A percentile compares a stretch with the other conserved stretches of the same genome.
phyloP scores from a whole-genome alignment of 2,329 filamentous ascomycete genomes.

The Claviceps capensis region DNA sequence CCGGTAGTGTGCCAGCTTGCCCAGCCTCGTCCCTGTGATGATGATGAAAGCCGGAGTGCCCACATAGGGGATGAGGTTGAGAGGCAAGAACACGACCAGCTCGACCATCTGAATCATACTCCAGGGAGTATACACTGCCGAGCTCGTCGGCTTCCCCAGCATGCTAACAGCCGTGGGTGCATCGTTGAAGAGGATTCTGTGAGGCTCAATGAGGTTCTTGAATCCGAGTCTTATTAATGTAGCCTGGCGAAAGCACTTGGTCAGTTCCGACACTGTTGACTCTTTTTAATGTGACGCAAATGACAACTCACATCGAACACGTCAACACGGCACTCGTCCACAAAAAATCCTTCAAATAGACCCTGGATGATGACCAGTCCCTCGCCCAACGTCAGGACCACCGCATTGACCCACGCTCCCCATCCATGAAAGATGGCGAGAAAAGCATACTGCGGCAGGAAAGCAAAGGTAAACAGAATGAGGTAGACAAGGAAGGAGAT shows the following conservation, averaged over 20 bases:
- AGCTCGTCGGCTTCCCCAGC: constrained; percentile 66
- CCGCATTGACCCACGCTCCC: constrained; percentile 80
- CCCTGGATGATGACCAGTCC: constrained; percentile 56
- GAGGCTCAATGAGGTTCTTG: constrained; percentile 51
- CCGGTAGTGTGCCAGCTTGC: constrained; percentile 80
- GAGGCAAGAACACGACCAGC: constrained; percentile 61
- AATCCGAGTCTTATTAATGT: constrained; percentile 65
- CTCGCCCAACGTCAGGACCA: constrained; percentile 76
- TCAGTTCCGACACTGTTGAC: neutral
- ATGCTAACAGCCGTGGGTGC: constrained; percentile 61
- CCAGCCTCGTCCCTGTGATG: constrained; percentile 74
- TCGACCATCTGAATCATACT: constrained; percentile 83
- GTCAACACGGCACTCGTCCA: constrained; percentile 65
- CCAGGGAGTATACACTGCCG: constrained; percentile 75
- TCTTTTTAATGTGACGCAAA: neutral
- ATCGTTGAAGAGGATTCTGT: constrained; percentile 52
- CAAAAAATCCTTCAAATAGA: constrained; percentile 69
- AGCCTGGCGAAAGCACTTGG: constrained; percentile 24
- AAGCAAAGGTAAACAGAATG: constrained; percentile 79
- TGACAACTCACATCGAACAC: constrained; percentile 59
- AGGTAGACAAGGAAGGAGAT: constrained; percentile 72
- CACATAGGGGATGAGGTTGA: constrained; percentile 76
- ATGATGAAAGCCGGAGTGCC: constrained; percentile 78
- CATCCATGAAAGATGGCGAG: constrained; percentile 78
- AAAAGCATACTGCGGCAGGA: constrained; percentile 79